These are phyloP conservation scores for Bipolaris victoriae DNA, from an alignment of 2,329 filamentous ascomycete species.

Conservation along the genomic window DNA sequence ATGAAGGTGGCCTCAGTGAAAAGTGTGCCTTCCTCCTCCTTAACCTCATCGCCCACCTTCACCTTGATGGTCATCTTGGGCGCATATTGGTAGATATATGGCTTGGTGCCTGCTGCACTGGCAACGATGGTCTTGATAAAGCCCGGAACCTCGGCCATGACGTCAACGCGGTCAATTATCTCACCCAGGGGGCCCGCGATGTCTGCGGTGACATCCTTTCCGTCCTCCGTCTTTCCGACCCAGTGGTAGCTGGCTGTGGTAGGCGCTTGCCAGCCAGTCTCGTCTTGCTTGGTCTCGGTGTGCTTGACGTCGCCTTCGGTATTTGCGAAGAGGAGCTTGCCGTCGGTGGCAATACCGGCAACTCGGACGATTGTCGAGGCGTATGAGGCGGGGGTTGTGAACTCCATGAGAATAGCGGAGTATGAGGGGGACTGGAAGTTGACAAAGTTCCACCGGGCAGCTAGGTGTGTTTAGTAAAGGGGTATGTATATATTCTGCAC, in stretches of 20 bases:
- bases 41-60: conserved; percentile 81
- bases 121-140: conserved; percentile 96
- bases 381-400: conserved; percentile 90
- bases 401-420: conserved; percentile 95
- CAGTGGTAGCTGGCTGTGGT: conserved; percentile 76
- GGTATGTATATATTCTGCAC: neutral
- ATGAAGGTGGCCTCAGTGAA: conserved; percentile 98
- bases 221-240: conserved; percentile 78
- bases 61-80: conserved; percentile 79
- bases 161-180: conserved; percentile 82
- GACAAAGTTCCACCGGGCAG: conserved; percentile 89
- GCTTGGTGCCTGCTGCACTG: conserved; percentile 86
- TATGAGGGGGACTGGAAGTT: conserved; percentile 87
- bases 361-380: conserved; percentile 83
- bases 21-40: conserved; percentile 75
- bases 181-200: conserved; percentile 73
- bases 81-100: conserved; percentile 95
- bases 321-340: conserved; percentile 77
- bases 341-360: conserved; percentile 80
- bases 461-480: conserved; percentile 45
- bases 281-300: conserved; percentile 72
- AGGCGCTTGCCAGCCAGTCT: conserved; percentile 90
- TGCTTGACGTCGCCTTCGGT: conserved; percentile 70
- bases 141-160: conserved; percentile 94
- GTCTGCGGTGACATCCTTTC: conserved; percentile 71